Evolutionary conservation across 129 eudicot species (phyloP), one percentile per base, ranked within the genome.

Genomic region (Centrapalus pauciflorus): DNA sequence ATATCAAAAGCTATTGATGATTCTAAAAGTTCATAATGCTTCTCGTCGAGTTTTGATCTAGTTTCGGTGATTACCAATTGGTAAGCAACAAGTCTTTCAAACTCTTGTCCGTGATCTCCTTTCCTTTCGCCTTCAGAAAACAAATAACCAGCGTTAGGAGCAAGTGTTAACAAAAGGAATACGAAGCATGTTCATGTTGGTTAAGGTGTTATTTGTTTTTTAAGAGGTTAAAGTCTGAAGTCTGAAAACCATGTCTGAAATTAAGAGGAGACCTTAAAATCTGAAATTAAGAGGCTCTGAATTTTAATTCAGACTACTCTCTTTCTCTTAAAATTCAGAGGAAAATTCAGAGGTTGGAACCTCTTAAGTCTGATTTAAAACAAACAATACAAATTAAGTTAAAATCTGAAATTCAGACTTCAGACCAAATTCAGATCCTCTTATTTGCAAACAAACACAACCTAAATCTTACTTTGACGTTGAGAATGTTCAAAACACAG

Each of bases 31-130:
- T 33, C 11, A 50, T 16, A 64, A 58, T 29, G 27, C 5, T 14
- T 38, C 49, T 56, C 35, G 46, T 19, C 37, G 4, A 34, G 21
- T 10, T 70, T 32, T 61, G 43, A 7, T 41, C 70, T 12, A 63
- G 3, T 20, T 40, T 52, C 38, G 16, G 41, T 69, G 23, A 69
- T 52, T 55, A 25, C 75, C 72, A 78, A 51, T 64, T 17, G 12
- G 34, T 58, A 60, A 84, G 81, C 74, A 80, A 61, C 26, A 69
- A 77, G 45, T 80, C 77, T 66, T 58, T 77, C 81, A 84, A 66
- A 55, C 45, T 66, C 60, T 70, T 74, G 37, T 73, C 73, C 16
- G 67, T 72, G 6, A 78, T 57, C 6, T 64, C 78, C 29, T 40
- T 62, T 63, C 57, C 79, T 69, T 71, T 43, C 5, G 77, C 82